phyloP scores from a whole-genome alignment of 139 green algal species.

The Ostreobium quekettii region DNA sequence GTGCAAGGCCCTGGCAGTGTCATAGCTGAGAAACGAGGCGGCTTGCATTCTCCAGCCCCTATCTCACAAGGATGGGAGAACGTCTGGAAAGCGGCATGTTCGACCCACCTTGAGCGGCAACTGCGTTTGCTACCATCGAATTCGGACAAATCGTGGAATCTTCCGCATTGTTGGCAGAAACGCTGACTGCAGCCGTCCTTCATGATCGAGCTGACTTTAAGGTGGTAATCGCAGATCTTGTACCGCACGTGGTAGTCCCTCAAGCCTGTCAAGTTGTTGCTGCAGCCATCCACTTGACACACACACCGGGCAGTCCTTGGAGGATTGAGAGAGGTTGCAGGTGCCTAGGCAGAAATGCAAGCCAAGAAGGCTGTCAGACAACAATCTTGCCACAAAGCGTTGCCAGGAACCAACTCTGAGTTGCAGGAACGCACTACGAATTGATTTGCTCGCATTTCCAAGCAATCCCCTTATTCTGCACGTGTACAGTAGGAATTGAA shows the following conservation, averaged over 20 bases:
- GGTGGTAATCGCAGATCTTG: conserved; percentile 67
- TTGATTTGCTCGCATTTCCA: no score
- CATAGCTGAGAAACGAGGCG: no score
- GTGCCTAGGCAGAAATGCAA: background rate
- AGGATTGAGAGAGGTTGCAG: background rate
- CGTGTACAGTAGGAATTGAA: background rate
- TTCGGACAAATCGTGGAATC: conserved; percentile 75
- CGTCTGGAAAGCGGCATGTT: no score
- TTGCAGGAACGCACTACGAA: no score
- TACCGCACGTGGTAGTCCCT: conserved; percentile 86
- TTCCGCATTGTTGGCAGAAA: conserved; percentile 85
- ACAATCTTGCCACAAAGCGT: background rate
- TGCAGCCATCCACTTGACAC: conserved; percentile 55
- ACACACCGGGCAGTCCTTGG: background rate
- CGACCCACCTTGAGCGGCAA: conserved; percentile 52
- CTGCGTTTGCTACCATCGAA: conserved; percentile 82
- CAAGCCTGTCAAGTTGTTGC: conserved; percentile 41
- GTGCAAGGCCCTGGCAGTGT: no score
- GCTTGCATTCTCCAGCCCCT: no score
- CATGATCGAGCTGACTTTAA: conserved; percentile 46
- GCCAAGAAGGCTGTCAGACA: background rate
- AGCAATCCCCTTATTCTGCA: no score
- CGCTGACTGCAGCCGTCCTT: conserved; percentile 61
- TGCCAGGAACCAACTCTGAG: background rate
- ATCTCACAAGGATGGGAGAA: no score